These are phyloP conservation scores for Neurospora sp. DNA, from an alignment of 2,329 filamentous ascomycete species.

Conservation along the genomic window DNA sequence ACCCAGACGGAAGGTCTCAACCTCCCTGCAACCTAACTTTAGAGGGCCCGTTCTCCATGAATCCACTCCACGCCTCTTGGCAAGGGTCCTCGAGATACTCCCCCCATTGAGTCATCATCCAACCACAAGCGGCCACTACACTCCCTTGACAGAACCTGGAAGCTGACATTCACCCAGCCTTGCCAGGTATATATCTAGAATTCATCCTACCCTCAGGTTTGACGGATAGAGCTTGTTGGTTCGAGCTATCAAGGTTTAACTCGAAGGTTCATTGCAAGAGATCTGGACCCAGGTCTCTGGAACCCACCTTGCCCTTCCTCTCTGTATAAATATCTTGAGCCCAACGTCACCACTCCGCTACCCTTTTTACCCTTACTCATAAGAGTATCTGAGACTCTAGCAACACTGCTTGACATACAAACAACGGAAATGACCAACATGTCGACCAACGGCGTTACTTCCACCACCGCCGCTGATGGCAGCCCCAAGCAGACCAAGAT, in stretches of 20 bases:
- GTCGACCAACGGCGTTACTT: slow-evolving; percentile 29
- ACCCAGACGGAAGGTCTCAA: background rate
- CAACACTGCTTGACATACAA: background rate
- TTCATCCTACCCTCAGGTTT: background rate
- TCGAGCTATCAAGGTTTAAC: background rate
- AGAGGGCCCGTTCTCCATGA: background rate
- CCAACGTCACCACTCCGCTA: background rate
- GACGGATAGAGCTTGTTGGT: background rate
- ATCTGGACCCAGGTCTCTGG: background rate
- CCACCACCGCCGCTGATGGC: slow-evolving; percentile 21
- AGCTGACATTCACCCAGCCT: background rate
- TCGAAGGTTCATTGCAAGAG: background rate
- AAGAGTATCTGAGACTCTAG: background rate
- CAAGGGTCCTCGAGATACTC: background rate
- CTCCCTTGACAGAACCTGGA: background rate
- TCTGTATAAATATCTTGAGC: background rate
- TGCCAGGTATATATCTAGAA: background rate
- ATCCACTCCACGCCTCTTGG: background rate
- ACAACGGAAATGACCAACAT: slow-evolving; percentile 18
- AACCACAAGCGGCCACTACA: background rate
- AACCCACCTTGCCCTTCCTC: background rate
- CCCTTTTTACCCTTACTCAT: background rate
- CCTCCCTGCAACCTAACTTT: background rate
- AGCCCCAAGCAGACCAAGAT: slow-evolving; percentile 49
- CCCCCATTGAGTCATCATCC: background rate